Base-by-base conservation (phyloP, 257 asterid genomes). In the Nicotiana benthamiana region DNA sequence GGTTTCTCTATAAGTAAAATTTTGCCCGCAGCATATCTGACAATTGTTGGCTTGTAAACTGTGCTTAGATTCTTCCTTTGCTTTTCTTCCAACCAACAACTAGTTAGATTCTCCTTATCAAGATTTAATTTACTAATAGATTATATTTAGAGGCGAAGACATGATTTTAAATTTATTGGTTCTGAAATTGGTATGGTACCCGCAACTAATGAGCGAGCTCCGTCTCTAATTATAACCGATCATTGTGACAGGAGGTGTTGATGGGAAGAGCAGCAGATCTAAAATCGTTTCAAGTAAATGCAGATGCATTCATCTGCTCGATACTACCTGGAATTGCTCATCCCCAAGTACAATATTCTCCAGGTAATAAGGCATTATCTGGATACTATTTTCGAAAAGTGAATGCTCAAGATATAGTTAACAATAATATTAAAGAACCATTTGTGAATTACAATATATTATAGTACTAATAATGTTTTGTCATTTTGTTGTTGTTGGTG, bases 341-440 rank as follows among this genome's bases (percentile, higher is more conserved):
- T 77, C 81, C 98, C 26, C 93, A 94, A 83, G 90, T 94, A 51
- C 95, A 89, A 78, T 94, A 94, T 87, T 92, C 98, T 79, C 98
- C 98, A 34, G 98, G 98, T 94, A 86, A 2, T 26, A 57, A 60
- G 20, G 24, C 24, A 53, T 2, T 5, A 51, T 13, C 56, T 11
- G 54, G 1, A 7, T 12, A 48, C 17, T 15, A 12, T 17, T 57
- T 57, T 24, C 28, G 28, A 20, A 59, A n/a, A 20, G 64, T 20
- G 64, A 57, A 53, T 53, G 20, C 20, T 16, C 0, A 53, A 4
- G 59, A 13, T 0, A 16, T 4, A 53, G 2, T 53, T 53, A 17
- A 15, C 0, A 54, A 54, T 36, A 40, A 74, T 15, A 26, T 74
- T 20, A 28, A 20, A 36, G 13, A 48, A 16, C 10, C 0, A 5